Evolutionary conservation across 306 rosid genomes (phyloP).

Genomic region (Vicia villosa): DNA sequence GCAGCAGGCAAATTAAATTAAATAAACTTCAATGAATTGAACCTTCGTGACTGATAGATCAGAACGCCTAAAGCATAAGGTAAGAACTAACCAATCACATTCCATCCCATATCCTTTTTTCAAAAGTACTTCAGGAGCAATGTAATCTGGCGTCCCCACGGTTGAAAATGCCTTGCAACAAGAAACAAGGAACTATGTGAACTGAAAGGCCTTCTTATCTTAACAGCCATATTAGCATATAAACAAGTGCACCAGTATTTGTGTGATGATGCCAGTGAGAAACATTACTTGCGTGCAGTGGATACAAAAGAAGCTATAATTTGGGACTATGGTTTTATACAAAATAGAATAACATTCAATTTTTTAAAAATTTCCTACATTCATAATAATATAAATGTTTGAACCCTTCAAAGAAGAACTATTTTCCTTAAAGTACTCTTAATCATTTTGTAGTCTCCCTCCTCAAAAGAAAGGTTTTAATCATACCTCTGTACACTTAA

Average conservation of each 20-base stretch:
- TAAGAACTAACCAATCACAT: conserved; percentile 89
- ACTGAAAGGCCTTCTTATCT: conserved; percentile 29
- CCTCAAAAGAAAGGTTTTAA: not conserved
- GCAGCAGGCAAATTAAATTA: conserved; percentile 11
- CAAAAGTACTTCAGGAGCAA: conserved; percentile 95
- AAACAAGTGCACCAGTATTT: conserved; percentile 32
- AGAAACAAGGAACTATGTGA: conserved; percentile 38
- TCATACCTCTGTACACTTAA: conserved; percentile 13
- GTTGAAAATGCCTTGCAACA: conserved; percentile 89
- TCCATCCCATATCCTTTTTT: conserved; percentile 99
- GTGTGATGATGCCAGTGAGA: conserved; percentile 24
- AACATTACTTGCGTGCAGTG: conserved; percentile 9
- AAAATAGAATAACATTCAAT: conserved; percentile 4
- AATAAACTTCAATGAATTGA: conserved; percentile 20
- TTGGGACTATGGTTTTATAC: conserved; percentile 1
- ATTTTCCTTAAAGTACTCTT: conserved; percentile 1
- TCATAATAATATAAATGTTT: conserved; percentile 4
- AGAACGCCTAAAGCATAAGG: conserved; percentile 32
- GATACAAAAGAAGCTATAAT: conserved; percentile 21
- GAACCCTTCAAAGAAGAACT: conserved; percentile 15
- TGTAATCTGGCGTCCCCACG: conserved; percentile 98
- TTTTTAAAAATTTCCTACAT: conserved; percentile 9
- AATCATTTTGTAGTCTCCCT: not conserved
- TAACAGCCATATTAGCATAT: conserved; percentile 28
- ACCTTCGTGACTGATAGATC: conserved; percentile 28